A percentile compares a stretch with the other conserved stretches of the same genome.
Conservation (phyloP, 139 green algal genomes). For the Coelastrella sp. region DNA sequence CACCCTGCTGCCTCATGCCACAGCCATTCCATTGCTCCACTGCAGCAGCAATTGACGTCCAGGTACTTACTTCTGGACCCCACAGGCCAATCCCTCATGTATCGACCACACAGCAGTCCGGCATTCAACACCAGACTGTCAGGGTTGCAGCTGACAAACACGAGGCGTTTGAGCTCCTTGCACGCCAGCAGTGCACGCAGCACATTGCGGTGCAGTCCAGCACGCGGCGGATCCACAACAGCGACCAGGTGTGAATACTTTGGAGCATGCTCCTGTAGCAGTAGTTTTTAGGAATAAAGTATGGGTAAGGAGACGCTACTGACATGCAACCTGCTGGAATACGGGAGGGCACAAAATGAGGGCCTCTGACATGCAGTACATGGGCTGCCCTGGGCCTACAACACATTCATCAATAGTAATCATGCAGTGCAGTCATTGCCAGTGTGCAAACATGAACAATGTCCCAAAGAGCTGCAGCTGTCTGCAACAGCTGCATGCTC, state of each 20-base stretch:
- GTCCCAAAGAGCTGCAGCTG: too few species aligned
- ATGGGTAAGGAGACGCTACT: neutral
- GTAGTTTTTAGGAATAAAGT: neutral
- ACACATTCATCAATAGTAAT: too few species aligned
- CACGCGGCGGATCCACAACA: conserved; percentile 58
- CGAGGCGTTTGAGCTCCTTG: conserved; percentile 64
- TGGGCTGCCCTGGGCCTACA: too few species aligned
- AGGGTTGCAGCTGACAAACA: conserved; percentile 92
- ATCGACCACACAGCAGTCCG: conserved; percentile 50
- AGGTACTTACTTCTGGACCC: conserved; percentile 6
- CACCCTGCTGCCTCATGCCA: too few species aligned
- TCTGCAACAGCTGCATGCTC: too few species aligned
- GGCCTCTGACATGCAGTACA: too few species aligned
- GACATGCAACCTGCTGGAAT: neutral
- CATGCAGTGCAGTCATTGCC: too few species aligned
- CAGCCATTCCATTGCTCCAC: too few species aligned
- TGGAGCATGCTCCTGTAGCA: conserved; percentile 33
- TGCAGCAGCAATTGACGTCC: too few species aligned
- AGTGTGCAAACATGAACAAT: too few species aligned
- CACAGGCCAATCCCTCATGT: neutral
- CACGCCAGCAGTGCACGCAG: conserved; percentile 56
- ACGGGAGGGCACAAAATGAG: neutral
- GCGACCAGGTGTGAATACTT: conserved; percentile 52
- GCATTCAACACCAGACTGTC: conserved; percentile 68
- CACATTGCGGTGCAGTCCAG: conserved; percentile 58